Evolutionary conservation across 1,284 basidiomycete species (phyloP).

Genomic region (Ganoderma lingzhi): DNA sequence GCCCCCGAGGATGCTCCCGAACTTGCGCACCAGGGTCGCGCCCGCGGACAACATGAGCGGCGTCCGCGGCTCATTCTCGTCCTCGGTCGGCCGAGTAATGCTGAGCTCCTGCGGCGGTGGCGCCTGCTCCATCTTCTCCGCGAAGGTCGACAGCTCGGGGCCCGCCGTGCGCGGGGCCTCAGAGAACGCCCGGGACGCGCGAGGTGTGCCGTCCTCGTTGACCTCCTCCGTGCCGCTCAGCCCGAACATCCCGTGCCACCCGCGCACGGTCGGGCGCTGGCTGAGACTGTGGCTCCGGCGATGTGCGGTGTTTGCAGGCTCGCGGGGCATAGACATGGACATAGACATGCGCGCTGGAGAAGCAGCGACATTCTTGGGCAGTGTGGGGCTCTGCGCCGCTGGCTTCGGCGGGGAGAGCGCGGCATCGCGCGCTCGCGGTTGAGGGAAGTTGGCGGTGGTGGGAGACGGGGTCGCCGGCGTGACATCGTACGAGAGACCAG

Average conservation of each 20-base stretch:
- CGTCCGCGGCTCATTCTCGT: slow-evolving; percentile 44
- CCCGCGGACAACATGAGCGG: slow-evolving; percentile 57
- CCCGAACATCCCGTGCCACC: slow-evolving; percentile 58
- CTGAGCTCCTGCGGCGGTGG: slow-evolving; percentile 35
- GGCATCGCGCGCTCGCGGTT: slow-evolving; percentile 67
- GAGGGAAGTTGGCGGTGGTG: slow-evolving; percentile 63
- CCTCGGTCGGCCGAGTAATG: slow-evolving; percentile 30
- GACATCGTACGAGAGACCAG: slow-evolving; percentile 77
- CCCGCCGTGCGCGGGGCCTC: slow-evolving; percentile 63
- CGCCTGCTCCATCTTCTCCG: slow-evolving; percentile 46
- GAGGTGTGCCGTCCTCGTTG: slow-evolving; percentile 50
- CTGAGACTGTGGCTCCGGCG: slow-evolving; percentile 80
- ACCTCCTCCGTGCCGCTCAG: slow-evolving; percentile 45
- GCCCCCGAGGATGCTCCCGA: slow-evolving; percentile 70
- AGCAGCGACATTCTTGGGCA: slow-evolving; percentile 38
- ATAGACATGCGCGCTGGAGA: slow-evolving; percentile 40
- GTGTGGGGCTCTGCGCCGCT: slow-evolving; percentile 13
- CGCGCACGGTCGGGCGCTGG: slow-evolving; percentile 64
- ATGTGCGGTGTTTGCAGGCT: slow-evolving; percentile 73
- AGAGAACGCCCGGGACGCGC: slow-evolving; percentile 40
- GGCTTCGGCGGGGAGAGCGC: slow-evolving; percentile 33
- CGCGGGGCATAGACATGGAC: slow-evolving; percentile 56
- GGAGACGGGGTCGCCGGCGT: slow-evolving; percentile 60
- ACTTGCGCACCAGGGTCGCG: slow-evolving; percentile 76
- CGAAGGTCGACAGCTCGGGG: slow-evolving; percentile 62